Conservation (phyloP, 371 early-diverging fungal species). For the Amoeboaphelidium protococcarum region DNA sequence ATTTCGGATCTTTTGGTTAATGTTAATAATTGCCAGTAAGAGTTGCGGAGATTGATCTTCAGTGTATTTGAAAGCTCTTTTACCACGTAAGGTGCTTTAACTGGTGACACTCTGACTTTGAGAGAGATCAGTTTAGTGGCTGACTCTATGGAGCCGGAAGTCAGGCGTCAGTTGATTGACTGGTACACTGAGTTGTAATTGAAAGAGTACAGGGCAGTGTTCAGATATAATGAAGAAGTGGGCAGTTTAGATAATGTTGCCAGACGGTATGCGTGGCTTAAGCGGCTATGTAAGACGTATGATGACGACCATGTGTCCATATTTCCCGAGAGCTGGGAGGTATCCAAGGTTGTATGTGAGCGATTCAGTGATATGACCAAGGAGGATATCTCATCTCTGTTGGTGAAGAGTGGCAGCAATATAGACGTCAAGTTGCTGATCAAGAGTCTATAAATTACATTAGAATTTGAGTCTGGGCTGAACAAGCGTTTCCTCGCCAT, state of each 20-base stretch:
- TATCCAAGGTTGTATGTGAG: conserved; percentile 35
- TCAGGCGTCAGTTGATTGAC: conserved; percentile 28
- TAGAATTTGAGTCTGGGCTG: conserved; percentile 67
- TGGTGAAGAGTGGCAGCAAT: conserved; percentile 18
- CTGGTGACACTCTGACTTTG: conserved; percentile 22
- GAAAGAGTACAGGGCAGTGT: conserved; percentile 52
- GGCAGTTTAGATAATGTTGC: conserved; percentile 37
- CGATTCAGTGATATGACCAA: conserved; percentile 52
- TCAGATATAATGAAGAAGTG: conserved; percentile 49
- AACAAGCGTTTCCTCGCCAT: conserved; percentile 23
- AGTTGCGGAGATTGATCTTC: conserved; percentile 36
- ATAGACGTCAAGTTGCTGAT: conserved; percentile 38
- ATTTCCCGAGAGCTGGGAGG: conserved; percentile 54
- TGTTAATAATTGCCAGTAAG: conserved; percentile 28
- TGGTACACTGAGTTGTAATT: conserved; percentile 57
- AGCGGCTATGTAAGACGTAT: conserved; percentile 46
- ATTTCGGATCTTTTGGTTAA: conserved; percentile 34
- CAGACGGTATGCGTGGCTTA: conserved; percentile 74
- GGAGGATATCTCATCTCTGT: conserved; percentile 15
- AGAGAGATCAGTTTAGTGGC: conserved; percentile 50
- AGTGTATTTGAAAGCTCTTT: conserved; percentile 37
- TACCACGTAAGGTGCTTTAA: conserved; percentile 10
- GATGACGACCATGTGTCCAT: conserved; percentile 55
- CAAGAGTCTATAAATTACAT: conserved; percentile 42
- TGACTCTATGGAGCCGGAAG: conserved; percentile 33